Conservation (phyloP, 148 eudicot genomes). For the Vaccinium vitisidaea region DNA sequence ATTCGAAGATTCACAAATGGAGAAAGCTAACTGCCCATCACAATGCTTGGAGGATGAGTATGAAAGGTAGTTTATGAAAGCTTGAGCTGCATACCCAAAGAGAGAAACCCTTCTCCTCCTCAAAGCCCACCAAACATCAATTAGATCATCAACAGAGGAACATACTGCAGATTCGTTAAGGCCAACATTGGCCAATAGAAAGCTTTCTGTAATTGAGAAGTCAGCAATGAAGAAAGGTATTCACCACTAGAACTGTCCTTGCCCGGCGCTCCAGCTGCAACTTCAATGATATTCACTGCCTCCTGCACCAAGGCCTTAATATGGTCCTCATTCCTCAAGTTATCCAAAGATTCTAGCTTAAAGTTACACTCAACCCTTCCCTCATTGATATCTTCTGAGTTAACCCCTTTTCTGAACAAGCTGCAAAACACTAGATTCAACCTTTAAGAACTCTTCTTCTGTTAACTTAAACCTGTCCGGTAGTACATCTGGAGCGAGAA, state of each 20-base stretch:
- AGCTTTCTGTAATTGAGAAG: constrained; percentile 65
- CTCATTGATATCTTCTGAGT: constrained; percentile 30
- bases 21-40: constrained; percentile 41
- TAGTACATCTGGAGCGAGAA: constrained; percentile 53
- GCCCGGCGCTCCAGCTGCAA: constrained; percentile 83
- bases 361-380: constrained; percentile 27
- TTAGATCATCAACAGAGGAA: constrained; percentile 51
- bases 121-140: constrained; percentile 85
- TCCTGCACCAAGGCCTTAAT: constrained; percentile 45
- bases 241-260: constrained; percentile 59
- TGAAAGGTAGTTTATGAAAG: constrained; percentile 70
- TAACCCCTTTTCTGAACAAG: constrained; percentile 37
- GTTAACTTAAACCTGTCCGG: constrained; percentile 59
- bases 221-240: constrained; percentile 48
- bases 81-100: constrained; percentile 92
- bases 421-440: constrained; percentile 44
- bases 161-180: constrained; percentile 37
- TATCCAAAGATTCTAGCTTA: constrained; percentile 31
- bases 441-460: constrained; percentile 63
- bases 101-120: constrained; percentile 84
- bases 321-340: constrained; percentile 28
- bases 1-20: constrained; percentile 37
- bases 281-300: constrained; percentile 64
- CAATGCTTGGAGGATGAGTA: constrained; percentile 52
- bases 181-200: constrained; percentile 37